Evolutionary conservation across 1,139 yeast genomes (phyloP).

Genomic region (Groenewaldozyma sp.): DNA sequence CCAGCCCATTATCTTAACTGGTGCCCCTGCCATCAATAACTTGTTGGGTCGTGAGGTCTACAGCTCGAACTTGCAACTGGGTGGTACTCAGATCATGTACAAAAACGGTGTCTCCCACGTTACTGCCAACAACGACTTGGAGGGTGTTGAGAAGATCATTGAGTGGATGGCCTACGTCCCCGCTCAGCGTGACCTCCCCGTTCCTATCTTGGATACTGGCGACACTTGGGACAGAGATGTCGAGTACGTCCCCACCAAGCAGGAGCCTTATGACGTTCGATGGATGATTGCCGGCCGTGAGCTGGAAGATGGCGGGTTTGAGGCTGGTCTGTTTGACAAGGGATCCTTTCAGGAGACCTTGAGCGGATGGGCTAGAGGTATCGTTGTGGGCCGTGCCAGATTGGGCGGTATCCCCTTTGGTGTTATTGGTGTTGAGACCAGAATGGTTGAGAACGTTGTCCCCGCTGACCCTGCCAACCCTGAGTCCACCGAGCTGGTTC

Average conservation of each 20-base stretch:
- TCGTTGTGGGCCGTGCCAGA: conserved; percentile 97
- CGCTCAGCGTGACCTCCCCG: conserved; percentile 80
- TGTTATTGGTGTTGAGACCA: conserved; percentile 92
- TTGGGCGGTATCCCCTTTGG: conserved; percentile 98
- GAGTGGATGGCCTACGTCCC: conserved; percentile 97
- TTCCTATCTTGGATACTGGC: conserved; percentile 71
- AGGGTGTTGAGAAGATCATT: conserved; percentile 90
- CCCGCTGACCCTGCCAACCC: conserved; percentile 99
- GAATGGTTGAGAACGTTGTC: conserved; percentile 74
- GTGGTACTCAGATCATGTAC: conserved; percentile 99
- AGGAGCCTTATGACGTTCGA: conserved; percentile 81
- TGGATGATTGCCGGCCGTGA: conserved; percentile 88
- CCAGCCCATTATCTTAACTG: conserved; percentile 94
- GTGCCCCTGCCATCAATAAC: conserved; percentile 98
- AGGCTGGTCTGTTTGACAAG: conserved; percentile 82
- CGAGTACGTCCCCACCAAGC: conserved; percentile 65
- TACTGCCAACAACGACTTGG: conserved; percentile 91
- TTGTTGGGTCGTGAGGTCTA: conserved; percentile 94
- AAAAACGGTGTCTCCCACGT: conserved; percentile 95
- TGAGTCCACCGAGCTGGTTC: conserved; percentile 73
- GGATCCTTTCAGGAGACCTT: conserved; percentile 95
- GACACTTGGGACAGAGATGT: conserved; percentile 93
- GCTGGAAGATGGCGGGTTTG: conserved; percentile 57
- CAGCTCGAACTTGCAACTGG: conserved; percentile 91
- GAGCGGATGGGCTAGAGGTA: conserved; percentile 98